These are phyloP conservation scores for Arachis stenosperma DNA, from an alignment of 306 rosid genomes.

Conservation along the genomic window DNA sequence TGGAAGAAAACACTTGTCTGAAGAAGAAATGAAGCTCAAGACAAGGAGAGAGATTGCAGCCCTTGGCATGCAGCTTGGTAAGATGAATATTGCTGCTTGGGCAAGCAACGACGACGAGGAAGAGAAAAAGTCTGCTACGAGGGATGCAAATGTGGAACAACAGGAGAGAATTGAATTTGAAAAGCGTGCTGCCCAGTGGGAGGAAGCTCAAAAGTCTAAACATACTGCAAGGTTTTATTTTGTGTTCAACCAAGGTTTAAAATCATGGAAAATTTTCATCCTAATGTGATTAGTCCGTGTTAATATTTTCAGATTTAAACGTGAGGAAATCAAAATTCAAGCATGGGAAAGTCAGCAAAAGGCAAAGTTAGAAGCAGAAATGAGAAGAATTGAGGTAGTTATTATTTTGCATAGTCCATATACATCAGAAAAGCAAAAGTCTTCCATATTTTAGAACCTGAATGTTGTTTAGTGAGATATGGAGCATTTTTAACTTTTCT, in stretches of 20 bases:
- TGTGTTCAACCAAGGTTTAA: too few relatives aligned
- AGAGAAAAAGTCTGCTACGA: constrained; percentile 43
- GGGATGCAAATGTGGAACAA: constrained; percentile 38
- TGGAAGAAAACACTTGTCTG: constrained; percentile 58
- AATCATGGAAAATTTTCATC: not conserved
- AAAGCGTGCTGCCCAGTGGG: constrained; percentile 88
- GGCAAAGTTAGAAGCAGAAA: constrained; percentile 81
- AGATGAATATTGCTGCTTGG: constrained; percentile 93
- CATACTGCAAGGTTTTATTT: constrained; percentile 82
- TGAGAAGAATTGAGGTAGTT: constrained; percentile 86
- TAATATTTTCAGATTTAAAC: constrained; percentile 64
- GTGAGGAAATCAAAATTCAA: constrained; percentile 92
- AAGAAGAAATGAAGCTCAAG: constrained; percentile 84
- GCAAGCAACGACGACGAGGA: constrained; percentile 83
- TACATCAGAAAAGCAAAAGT: constrained; percentile 4
- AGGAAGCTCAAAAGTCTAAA: constrained; percentile 84
- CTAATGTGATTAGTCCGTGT: constrained; percentile 28
- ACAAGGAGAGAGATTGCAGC: constrained; percentile 93
- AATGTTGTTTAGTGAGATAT: constrained; percentile 22
- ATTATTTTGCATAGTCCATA: not conserved
- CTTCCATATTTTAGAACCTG: constrained; percentile 8
- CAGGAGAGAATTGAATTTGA: constrained; percentile 65
- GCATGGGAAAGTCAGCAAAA: constrained; percentile 94
- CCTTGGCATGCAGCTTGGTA: constrained; percentile 91
- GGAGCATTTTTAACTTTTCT: constrained; percentile 3